Base-by-base conservation (phyloP, 2,329 filamentous ascomycete genomes). In the Aspergillus calidoustus region DNA sequence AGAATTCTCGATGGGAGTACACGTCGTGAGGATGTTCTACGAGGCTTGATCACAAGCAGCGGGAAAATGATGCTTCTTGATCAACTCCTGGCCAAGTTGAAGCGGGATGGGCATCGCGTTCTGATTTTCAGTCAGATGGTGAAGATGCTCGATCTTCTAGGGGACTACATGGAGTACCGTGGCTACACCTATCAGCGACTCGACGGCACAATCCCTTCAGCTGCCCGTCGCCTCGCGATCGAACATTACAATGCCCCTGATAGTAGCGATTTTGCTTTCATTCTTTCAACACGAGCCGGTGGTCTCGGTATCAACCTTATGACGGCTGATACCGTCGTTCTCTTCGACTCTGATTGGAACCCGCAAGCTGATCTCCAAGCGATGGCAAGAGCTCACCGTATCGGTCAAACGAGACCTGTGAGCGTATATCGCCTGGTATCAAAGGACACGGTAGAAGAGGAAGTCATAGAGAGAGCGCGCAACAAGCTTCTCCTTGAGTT, bases 41-140 rank as follows among this genome's bases (percentile, higher is more conserved):
- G 96, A 74, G 91, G 91, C 22, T 85, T 99, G 63, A 96, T 99
- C 72, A 94, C 93, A 4, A 97, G 93, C 74, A 99, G 95, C 79
- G 96, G 96, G 69, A 99, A 99, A 81, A 97, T 99, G 95, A 98
- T 98, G 93, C 84, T 99, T 53, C 86, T 99, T 7, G 95, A 99
- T 71, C 92, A 93, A 74, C 87, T 99, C n/a, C 84, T 99, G 11
- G 90, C 91, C 6, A 99, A 99, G 79, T 81, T 99, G 67, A 97
- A 91, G 76, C 91, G 90, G 68, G 95, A 99, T 72, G 92, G 92
- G 52, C 95, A 99, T 77, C 91, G 95, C 58, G 96, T 99, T 13
- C 81, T 99, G 65, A 98, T 99, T 67, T 99, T 99, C 82, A 98
- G 94, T 76, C 95, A 99, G 75, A 99, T 99, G 95, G 96, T 99